Evolutionary conservation across 306 rosid species (phyloP), one percentile per base, ranked within the genome.

Genomic region (Cucumis hystrix): DNA sequence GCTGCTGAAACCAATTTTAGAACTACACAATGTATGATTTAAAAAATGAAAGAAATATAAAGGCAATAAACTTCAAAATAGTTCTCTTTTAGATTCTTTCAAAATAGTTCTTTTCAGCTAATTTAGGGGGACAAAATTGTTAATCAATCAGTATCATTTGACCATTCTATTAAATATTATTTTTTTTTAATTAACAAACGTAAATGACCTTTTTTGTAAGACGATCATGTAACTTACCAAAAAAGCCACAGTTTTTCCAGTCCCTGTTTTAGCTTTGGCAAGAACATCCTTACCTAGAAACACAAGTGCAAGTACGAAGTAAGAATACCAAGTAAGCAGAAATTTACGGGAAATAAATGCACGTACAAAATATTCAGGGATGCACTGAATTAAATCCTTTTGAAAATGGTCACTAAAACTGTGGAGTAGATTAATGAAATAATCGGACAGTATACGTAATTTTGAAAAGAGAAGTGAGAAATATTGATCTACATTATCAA

Each of bases 191-290:
- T 16, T 13, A 13, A 13, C 2, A 15, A 49, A 21, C 8, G 60
- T 15, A 71, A 71, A 71, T 49, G 43, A 10, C 25, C 60, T 25
- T 25, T 70, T 71, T 6, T n/a, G n/a, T 10, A 54, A 20, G 65
- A 47, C 25, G 49, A 49, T 3, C 75, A 57, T 70, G 79, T 69
- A 76, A 25, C 93, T 78, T 83, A 95, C 99, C 97, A 95, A 87
- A 87, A 92, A 95, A 11, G 99, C 99, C 52, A 95, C 96, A 54
- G 99, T 95, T 91, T 95, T 95, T 65, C 99, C 99, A 1, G 99
- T 95, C 78, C 99, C 99, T 23, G 97, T 95, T 87, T 68, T 95
- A 61, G 99, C 97, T 85, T 92, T 95, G 80, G 97, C 99, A 43
- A 95, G 93, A 67, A 95, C 97, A 83, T 95, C 97, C 92, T 91